Conservation (phyloP, 257 asterid species). For the Paraleonurus japonicus region DNA sequence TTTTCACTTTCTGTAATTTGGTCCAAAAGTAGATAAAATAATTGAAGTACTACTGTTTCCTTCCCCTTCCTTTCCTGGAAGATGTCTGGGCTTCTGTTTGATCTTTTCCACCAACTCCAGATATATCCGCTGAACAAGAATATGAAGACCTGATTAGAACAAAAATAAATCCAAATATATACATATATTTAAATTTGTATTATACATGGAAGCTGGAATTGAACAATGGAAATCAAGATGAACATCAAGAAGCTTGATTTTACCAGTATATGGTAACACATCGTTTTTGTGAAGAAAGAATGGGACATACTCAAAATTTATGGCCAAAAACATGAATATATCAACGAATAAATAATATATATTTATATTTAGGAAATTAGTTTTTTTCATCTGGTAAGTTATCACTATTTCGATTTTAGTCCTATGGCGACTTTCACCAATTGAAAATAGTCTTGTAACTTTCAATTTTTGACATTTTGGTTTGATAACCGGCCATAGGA, state of each 20-base stretch:
- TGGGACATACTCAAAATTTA: not conserved
- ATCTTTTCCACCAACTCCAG: constrained; percentile 70
- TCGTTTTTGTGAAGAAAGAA: not conserved
- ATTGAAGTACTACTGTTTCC: constrained; percentile 51
- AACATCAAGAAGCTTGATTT: not conserved
- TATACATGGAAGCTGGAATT: not conserved
- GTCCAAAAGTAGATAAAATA: not conserved
- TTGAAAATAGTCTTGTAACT: too few species aligned
- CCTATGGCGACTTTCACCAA: too few species aligned
- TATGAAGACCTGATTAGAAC: not conserved
- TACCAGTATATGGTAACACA: not conserved
- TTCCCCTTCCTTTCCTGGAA: constrained; percentile 66
- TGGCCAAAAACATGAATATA: not conserved
- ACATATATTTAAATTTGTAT: not conserved
- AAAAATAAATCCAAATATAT: not conserved
- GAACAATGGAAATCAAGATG: not conserved
- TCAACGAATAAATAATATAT: not conserved
- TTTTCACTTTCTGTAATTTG: not conserved
- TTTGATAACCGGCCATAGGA: too few species aligned
- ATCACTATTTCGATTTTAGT: too few species aligned
- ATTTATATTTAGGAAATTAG: too few species aligned
- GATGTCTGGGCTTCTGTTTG: constrained; percentile 58
- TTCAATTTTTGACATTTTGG: too few species aligned
- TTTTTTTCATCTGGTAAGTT: too few species aligned
- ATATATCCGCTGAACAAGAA: constrained; percentile 48